These are phyloP conservation scores for Saccharomycopsis malanga DNA, from an alignment of 805 yeast genomes.

Conservation along the genomic window DNA sequence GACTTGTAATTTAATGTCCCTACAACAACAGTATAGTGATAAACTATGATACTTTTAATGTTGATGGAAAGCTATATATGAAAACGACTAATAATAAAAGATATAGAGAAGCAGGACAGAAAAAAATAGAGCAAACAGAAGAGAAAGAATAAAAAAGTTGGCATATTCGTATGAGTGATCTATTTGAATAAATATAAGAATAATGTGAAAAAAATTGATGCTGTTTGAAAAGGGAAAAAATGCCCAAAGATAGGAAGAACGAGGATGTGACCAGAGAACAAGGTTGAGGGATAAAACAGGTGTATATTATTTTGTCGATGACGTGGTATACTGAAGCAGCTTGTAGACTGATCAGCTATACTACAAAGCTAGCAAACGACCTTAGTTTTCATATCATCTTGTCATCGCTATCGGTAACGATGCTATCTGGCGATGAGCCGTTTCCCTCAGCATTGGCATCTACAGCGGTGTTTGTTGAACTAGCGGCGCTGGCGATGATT, in stretches of 20 bases:
- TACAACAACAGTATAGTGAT: too few relatives aligned
- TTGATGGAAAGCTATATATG: too few relatives aligned
- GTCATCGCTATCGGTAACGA: slow-evolving; percentile 21
- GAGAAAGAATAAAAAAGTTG: too few relatives aligned
- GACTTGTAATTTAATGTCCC: too few relatives aligned
- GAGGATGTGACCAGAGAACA: background rate
- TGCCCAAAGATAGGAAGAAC: background rate
- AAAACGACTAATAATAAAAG: background rate
- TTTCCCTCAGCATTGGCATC: slow-evolving; percentile 5
- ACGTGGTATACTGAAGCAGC: background rate
- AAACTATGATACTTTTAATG: too few relatives aligned
- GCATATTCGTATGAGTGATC: too few relatives aligned
- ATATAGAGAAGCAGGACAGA: background rate
- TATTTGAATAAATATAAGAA: too few relatives aligned
- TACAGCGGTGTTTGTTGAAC: background rate
- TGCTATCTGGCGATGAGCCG: slow-evolving; percentile 10
- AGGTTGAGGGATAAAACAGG: background rate
- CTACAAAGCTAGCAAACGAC: too few relatives aligned
- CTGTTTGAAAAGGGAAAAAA: background rate
- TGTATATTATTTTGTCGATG: background rate
- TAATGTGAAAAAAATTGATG: too few relatives aligned
- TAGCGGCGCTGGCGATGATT: background rate
- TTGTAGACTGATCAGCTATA: too few relatives aligned
- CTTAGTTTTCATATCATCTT: background rate
- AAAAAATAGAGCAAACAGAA: background rate